A percentile compares a stretch with the other conserved stretches of the same genome.
These are phyloP conservation scores for Boeremia lycopersici DNA, from an alignment of 2,329 filamentous ascomycete genomes.

Conservation along the genomic window DNA sequence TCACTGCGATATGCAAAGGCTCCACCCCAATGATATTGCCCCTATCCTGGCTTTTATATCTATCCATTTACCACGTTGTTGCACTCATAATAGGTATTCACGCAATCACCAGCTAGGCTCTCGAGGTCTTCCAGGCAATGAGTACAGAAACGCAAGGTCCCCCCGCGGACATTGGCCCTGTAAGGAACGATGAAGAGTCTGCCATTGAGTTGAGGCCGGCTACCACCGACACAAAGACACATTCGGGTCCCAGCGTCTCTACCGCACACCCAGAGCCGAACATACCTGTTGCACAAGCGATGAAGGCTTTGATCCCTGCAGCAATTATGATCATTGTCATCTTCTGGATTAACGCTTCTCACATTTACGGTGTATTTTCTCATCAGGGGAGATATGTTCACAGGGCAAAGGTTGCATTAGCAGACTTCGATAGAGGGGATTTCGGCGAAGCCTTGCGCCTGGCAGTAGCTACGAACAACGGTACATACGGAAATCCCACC, in stretches of 20 bases:
- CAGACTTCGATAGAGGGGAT: conserved; percentile 20
- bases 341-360: conserved; percentile 20
- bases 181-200: conserved; percentile 3
- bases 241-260: conserved; percentile 2
- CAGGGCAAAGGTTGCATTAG: conserved; percentile 17
- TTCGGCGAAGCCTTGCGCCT: conserved; percentile 16
- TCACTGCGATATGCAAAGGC: neutral
- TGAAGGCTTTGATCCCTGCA: conserved; percentile 19
- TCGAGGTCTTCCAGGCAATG: neutral
- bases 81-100: too few relatives aligned
- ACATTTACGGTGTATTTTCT: conserved; percentile 18
- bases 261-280: neutral
- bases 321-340: conserved; percentile 18
- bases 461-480: conserved; percentile 18
- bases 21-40: neutral
- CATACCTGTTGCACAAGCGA: conserved; percentile 1
- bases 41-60: neutral
- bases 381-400: conserved; percentile 15
- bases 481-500: conserved; percentile 17
- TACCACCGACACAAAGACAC: conserved; percentile 3
- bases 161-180: conserved; percentile 1
- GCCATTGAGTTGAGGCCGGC: conserved; percentile 10
- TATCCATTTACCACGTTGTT: neutral
- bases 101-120: neutral
- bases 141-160: conserved; percentile 4